Conservation (phyloP, 441 rosid genomes). For the Flueggea neowawraea region DNA sequence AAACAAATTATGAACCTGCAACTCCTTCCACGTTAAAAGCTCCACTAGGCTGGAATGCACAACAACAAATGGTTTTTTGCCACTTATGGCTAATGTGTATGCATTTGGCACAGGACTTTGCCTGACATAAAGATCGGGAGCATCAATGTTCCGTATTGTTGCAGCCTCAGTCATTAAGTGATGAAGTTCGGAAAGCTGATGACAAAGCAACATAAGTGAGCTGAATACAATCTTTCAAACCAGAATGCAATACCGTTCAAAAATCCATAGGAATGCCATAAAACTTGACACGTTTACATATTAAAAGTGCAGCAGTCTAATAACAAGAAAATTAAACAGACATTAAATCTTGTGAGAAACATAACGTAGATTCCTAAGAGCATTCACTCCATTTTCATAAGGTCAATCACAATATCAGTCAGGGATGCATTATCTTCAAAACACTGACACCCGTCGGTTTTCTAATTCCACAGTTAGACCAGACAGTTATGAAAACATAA, state of each 20-base stretch:
- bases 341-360: no score
- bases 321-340: no score
- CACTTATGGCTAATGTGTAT: slow-evolving; percentile 82
- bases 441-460: no score
- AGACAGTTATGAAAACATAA: no score
- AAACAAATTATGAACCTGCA: slow-evolving; percentile 58
- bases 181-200: slow-evolving; percentile 88
- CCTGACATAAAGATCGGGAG: slow-evolving; percentile 90
- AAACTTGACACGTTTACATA: no score
- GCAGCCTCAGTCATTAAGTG: slow-evolving; percentile 84
- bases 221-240: neutral
- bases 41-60: slow-evolving; percentile 92
- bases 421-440: no score
- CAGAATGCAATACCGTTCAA: neutral
- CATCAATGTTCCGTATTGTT: slow-evolving; percentile 63
- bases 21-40: slow-evolving; percentile 74
- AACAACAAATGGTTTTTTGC: slow-evolving; percentile 91
- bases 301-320: no score
- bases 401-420: no score
- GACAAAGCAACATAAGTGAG: slow-evolving; percentile 8
- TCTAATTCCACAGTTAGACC: no score
- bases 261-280: neutral
- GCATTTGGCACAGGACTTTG: slow-evolving; percentile 97
- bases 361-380: no score
- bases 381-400: no score